phyloP scores from a whole-genome alignment of 2,329 filamentous ascomycete species.

The Colletotrichum filicis region DNA sequence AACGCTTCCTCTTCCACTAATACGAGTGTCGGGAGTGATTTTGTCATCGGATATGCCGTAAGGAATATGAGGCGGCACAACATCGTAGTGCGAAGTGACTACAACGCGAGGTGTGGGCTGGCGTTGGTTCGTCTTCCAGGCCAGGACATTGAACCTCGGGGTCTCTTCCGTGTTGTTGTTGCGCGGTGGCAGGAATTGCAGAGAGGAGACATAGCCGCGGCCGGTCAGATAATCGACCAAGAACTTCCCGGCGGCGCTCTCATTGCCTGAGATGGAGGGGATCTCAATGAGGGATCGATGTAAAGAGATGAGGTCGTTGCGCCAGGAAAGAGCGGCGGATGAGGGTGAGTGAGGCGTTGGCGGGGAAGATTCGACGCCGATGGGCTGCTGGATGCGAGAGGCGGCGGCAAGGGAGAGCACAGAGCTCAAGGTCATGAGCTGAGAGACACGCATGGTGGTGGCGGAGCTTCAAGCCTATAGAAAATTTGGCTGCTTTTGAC shows the following conservation, averaged over 20 bases:
- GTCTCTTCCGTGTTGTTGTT: constrained; percentile 42
- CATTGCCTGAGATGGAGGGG: constrained; percentile 76
- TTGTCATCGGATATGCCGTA: constrained; percentile 67
- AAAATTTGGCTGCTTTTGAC: neutral
- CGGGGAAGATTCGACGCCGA: constrained; percentile 18
- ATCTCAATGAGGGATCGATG: constrained; percentile 81
- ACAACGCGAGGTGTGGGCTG: constrained; percentile 67
- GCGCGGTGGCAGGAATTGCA: constrained; percentile 52
- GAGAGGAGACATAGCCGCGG: constrained; percentile 55
- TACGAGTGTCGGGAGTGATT: constrained; percentile 58
- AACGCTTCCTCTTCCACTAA: constrained; percentile 79
- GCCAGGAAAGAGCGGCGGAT: constrained; percentile 48
- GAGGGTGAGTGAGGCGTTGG: neutral
- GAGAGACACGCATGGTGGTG: constrained; percentile 22
- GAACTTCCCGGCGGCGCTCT: constrained; percentile 75
- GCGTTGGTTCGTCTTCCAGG: constrained; percentile 63
- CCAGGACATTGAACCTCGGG: constrained; percentile 79
- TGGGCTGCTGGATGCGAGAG: constrained; percentile 28
- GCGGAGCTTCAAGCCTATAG: neutral
- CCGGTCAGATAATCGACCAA: constrained; percentile 72
- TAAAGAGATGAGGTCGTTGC: constrained; percentile 71
- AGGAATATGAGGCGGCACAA: constrained; percentile 77
- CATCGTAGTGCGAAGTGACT: constrained; percentile 86
- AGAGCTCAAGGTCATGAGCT: constrained; percentile 7
- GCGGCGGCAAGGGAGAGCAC: constrained; percentile 20